A percentile compares a stretch with the other conserved stretches of the same genome.
These are phyloP conservation scores for Teunomyces panamensis DNA, from an alignment of 805 yeast genomes.

Conservation along the genomic window DNA sequence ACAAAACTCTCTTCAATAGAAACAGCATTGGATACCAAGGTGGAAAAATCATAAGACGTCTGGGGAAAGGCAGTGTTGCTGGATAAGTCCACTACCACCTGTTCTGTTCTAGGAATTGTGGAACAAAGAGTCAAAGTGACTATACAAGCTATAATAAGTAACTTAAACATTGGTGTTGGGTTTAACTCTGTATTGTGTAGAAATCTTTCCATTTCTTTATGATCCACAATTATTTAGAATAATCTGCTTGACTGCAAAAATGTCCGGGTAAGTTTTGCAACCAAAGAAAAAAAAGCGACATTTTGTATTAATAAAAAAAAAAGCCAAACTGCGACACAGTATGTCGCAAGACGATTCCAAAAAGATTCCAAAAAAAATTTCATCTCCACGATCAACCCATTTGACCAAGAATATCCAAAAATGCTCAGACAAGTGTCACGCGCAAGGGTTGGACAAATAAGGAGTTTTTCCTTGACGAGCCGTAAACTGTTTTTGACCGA, in stretches of 20 bases:
- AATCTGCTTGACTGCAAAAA: conserved; percentile 3
- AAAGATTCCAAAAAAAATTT: neutral
- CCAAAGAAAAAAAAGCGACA: neutral
- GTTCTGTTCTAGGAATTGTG: too few species aligned
- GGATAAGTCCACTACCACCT: neutral
- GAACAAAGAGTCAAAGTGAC: too few species aligned
- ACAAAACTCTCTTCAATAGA: neutral
- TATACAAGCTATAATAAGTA: neutral
- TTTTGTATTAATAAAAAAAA: neutral
- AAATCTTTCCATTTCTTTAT: neutral
- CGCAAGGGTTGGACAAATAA: conserved; percentile 1
- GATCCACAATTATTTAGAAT: neutral
- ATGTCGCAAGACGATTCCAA: neutral
- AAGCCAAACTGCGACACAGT: neutral
- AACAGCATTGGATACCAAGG: neutral
- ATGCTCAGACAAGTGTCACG: conserved; percentile 2
- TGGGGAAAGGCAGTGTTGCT: neutral
- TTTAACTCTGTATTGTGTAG: too few species aligned
- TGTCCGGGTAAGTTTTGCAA: conserved; percentile 2
- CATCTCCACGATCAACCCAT: neutral
- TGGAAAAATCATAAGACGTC: neutral
- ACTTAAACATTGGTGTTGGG: neutral
- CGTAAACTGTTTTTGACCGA: conserved; percentile 10
- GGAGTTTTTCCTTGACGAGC: neutral
- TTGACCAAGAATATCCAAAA: neutral